phyloP scores from a whole-genome alignment of 75 land plant genomes.

The Pinus albicaulis region DNA sequence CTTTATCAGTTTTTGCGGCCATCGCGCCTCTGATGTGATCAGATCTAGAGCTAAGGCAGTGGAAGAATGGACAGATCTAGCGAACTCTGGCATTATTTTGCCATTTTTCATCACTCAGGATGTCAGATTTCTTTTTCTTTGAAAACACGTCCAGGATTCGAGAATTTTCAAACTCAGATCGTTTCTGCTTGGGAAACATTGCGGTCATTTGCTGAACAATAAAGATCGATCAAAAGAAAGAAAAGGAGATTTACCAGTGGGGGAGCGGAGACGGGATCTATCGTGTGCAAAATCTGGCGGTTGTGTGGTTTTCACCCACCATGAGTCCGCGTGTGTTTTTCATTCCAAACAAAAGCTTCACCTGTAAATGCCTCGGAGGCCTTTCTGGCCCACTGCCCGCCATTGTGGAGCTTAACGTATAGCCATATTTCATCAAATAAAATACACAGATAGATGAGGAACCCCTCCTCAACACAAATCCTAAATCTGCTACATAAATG shows the following conservation, averaged over 20 bases:
- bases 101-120: neutral
- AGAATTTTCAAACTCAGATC: neutral
- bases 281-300: constrained; percentile 32
- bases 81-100: neutral
- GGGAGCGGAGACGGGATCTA: neutral
- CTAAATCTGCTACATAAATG: too few relatives aligned
- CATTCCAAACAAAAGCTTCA: constrained; percentile 1
- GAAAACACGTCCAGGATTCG: too few relatives aligned
- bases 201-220: neutral
- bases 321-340: constrained; percentile 7
- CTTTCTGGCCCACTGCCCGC: constrained; percentile 4
- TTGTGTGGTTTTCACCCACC: constrained; percentile 28
- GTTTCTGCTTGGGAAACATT: neutral
- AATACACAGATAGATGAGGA: too few relatives aligned
- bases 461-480: too few relatives aligned
- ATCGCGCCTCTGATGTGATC: neutral
- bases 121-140: too few relatives aligned
- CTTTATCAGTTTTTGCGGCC: constrained; percentile 4
- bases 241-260: neutral
- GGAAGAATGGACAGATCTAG: neutral
- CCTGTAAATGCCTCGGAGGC: neutral
- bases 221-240: constrained; percentile 4
- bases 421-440: too few relatives aligned
- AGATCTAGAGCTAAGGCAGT: neutral
- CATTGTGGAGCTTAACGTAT: neutral